phyloP scores from a whole-genome alignment of 2,329 filamentous ascomycete genomes.

The Orbilia ellipsospora region DNA sequence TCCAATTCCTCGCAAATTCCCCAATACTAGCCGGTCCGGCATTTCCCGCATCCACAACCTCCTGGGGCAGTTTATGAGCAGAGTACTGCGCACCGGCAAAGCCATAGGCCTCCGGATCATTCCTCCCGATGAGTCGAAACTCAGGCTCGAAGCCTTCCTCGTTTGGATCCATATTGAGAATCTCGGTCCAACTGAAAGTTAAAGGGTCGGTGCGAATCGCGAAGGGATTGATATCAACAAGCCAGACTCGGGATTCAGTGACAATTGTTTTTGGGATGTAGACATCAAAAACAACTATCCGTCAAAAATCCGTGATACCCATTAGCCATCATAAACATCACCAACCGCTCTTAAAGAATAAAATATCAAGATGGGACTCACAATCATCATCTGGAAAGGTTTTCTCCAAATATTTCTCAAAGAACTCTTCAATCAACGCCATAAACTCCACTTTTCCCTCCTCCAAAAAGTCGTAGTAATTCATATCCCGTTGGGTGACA shows the following conservation, averaged over 20 bases:
- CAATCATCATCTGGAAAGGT: constrained; percentile 84
- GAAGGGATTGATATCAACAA: constrained; percentile 97
- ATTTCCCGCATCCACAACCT: constrained; percentile 71
- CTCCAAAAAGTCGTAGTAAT: constrained; percentile 84
- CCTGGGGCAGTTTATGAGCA: constrained; percentile 92
- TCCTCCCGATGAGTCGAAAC: constrained; percentile 81
- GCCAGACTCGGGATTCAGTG: constrained; percentile 77
- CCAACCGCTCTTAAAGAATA: too few species aligned
- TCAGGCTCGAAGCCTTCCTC: constrained; percentile 75
- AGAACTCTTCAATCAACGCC: constrained; percentile 78
- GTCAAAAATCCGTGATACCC: background rate
- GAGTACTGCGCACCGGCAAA: constrained; percentile 89
- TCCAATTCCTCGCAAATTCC: constrained; percentile 83
- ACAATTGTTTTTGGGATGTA: constrained; percentile 78
- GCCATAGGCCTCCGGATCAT: constrained; percentile 88
- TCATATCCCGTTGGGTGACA: constrained; percentile 88
- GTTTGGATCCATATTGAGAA: constrained; percentile 71
- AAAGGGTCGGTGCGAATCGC: constrained; percentile 87
- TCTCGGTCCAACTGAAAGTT: constrained; percentile 88
- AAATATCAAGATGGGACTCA: constrained; percentile 15
- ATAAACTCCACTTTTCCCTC: constrained; percentile 73
- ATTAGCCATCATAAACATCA: too few species aligned
- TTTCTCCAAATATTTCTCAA: constrained; percentile 76
- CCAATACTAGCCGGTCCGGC: constrained; percentile 79
- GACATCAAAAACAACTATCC: constrained; percentile 79